Evolutionary conservation across 257 asterid species (phyloP).

Genomic region (Cynanchum wilfordii): DNA sequence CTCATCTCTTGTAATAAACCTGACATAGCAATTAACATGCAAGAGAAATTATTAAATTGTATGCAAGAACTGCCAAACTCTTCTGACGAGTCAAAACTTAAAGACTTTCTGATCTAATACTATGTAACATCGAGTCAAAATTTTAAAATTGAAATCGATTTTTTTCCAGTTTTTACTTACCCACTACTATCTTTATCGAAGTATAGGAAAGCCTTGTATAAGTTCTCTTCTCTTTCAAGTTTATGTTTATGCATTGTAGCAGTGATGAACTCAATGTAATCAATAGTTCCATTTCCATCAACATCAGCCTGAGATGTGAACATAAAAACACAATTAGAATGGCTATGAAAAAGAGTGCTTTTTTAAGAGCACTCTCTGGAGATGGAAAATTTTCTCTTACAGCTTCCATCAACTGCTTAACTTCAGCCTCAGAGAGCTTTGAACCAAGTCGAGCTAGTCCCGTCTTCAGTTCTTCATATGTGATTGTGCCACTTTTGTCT

Average conservation of each 20-base stretch:
- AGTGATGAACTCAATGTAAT: slow-evolving; percentile 77
- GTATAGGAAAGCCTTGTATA: slow-evolving; percentile 67
- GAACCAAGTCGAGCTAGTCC: slow-evolving; percentile 88
- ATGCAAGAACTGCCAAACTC: too few relatives aligned
- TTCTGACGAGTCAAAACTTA: too few relatives aligned
- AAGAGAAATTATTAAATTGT: neutral
- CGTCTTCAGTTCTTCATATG: slow-evolving; percentile 74
- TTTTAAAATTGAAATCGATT: too few relatives aligned
- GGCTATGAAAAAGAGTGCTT: too few relatives aligned
- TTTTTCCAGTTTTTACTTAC: slow-evolving; percentile 28
- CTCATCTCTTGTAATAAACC: slow-evolving; percentile 85
- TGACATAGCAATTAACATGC: slow-evolving; percentile 4
- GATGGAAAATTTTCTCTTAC: slow-evolving; percentile 31
- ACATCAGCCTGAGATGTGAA: slow-evolving; percentile 66
- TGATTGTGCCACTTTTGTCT: slow-evolving; percentile 75
- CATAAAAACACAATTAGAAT: neutral
- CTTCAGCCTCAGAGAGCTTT: slow-evolving; percentile 79
- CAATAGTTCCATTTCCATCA: slow-evolving; percentile 88
- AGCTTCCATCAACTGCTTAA: slow-evolving; percentile 86
- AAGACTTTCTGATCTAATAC: too few relatives aligned
- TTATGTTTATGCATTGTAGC: slow-evolving; percentile 93
- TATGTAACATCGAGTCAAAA: too few relatives aligned
- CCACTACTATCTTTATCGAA: slow-evolving; percentile 87
- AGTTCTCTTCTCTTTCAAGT: slow-evolving; percentile 74
- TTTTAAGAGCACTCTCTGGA: neutral